Evolutionary conservation across 345 rosid genomes (phyloP).

Genomic region (Eucalyptus erythrocorys): DNA sequence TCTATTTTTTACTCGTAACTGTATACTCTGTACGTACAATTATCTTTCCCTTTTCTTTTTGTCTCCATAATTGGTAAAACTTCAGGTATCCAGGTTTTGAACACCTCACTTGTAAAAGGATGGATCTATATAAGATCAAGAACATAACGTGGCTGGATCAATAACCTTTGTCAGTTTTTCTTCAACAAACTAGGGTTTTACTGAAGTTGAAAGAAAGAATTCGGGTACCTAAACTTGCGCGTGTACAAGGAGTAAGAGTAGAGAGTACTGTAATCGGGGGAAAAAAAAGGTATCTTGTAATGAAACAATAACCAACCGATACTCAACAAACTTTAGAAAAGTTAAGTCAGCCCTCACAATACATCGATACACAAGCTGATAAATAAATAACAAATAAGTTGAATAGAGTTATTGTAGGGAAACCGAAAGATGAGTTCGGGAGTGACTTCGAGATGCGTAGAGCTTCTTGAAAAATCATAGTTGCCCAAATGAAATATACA

Average conservation of each 20-base stretch:
- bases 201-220: not conserved
- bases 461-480: not conserved
- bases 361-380: not conserved
- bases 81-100: not conserved
- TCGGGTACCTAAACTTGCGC: not conserved
- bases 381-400: not conserved
- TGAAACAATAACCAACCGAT: not conserved
- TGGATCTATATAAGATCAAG: not conserved
- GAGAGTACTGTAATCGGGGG: not conserved
- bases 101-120: not conserved
- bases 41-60: not conserved
- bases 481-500: not conserved
- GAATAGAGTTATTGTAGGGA: not conserved
- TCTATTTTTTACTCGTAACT: not conserved
- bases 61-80: not conserved
- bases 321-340: not conserved
- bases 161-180: not conserved
- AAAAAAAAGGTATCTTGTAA: not conserved
- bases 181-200: not conserved
- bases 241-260: not conserved
- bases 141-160: not conserved
- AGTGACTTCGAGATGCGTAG: not conserved
- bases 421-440: not conserved
- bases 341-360: not conserved
- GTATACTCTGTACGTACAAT: not conserved